A percentile compares a stretch with the other conserved stretches of the same genome.
Conservation (phyloP, 2,329 filamentous ascomycete species). For the Ascosphaera aggregata region DNA sequence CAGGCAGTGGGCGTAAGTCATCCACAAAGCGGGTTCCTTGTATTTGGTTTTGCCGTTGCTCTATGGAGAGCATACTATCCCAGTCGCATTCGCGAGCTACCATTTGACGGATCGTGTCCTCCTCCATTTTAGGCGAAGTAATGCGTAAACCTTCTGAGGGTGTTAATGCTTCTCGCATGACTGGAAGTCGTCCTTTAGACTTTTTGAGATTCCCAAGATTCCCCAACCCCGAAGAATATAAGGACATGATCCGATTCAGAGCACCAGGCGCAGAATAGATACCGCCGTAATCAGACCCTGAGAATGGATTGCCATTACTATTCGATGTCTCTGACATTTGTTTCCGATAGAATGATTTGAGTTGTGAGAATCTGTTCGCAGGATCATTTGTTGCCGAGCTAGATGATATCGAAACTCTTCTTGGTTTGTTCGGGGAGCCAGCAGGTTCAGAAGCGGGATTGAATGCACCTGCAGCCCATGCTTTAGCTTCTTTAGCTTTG, state of each 20-base stretch:
- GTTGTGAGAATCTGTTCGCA: conserved; percentile 36
- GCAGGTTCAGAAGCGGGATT: not conserved
- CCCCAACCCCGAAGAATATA: conserved; percentile 46
- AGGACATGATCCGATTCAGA: conserved; percentile 69
- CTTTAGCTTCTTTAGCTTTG: conserved; percentile 11
- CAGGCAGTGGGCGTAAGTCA: conserved; percentile 59
- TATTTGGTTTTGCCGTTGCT: conserved; percentile 28
- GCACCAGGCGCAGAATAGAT: conserved; percentile 54
- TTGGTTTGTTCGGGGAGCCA: not conserved
- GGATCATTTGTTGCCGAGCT: not conserved
- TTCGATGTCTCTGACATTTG: conserved; percentile 44
- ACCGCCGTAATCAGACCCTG: conserved; percentile 21
- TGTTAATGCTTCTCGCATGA: conserved; percentile 60
- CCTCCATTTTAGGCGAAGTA: conserved; percentile 35
- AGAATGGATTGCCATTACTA: conserved; percentile 26
- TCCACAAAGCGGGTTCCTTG: conserved; percentile 37
- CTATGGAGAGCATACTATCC: conserved; percentile 33
- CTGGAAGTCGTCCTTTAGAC: conserved; percentile 39
- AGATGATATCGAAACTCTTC: not conserved
- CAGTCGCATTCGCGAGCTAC: conserved; percentile 31
- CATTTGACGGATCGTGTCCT: conserved; percentile 35
- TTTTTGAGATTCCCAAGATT: conserved; percentile 34
- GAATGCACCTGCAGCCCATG: not conserved
- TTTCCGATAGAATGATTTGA: conserved; percentile 59
- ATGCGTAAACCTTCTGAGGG: conserved; percentile 48